Evolutionary conservation across 2,329 filamentous ascomycete genomes (phyloP), one percentile per base, ranked within the genome.

Genomic region (Apiospora malaysiana): DNA sequence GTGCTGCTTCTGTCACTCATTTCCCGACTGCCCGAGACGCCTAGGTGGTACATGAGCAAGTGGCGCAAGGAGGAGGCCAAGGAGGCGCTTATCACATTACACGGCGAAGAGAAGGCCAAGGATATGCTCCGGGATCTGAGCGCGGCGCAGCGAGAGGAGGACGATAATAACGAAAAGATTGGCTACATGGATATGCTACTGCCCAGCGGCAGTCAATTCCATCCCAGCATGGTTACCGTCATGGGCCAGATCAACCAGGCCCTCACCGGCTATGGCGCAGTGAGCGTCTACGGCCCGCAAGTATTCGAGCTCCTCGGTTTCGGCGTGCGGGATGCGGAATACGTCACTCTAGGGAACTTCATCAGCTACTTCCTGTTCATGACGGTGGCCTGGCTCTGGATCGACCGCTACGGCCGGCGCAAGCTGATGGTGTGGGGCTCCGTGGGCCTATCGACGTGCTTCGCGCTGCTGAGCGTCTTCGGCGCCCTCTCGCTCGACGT

Each of bases 191-290:
- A 90, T 72, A 90, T 91, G 89, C 76, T 91, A 5, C 85, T 82
- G 0, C 88, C 87, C 0, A 78, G 82, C 0, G 84, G 87, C 51
- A 79, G 82, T 12, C 88, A 90, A 72, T 90, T 89, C 74, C 89
- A 91, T 73, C 88, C 89, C 0, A 90, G 87, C 1, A 82, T 90
- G 74, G 81, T 91, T 32, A 89, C 88, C 0, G 82, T 91, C 66
- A 90, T 91, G 88, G 88, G 88, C 0, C 88, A 91, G 77, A 78
- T 90, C 74, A 90, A 90, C 74, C 89, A 91, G 77, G 87, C 86
- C 1, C 78, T 89, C 68, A 88, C 86, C 0, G 86, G 86, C 10
- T 89, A 89, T 70, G 87, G 87, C 2, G 89, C 89, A 0, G 87
- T 91, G 2, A 88, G 85, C 23, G 88, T 91, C 2, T 91, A 91